Base-by-base conservation (phyloP, 495 filamentous ascomycete species). In the Aspergillus nidulans region DNA sequence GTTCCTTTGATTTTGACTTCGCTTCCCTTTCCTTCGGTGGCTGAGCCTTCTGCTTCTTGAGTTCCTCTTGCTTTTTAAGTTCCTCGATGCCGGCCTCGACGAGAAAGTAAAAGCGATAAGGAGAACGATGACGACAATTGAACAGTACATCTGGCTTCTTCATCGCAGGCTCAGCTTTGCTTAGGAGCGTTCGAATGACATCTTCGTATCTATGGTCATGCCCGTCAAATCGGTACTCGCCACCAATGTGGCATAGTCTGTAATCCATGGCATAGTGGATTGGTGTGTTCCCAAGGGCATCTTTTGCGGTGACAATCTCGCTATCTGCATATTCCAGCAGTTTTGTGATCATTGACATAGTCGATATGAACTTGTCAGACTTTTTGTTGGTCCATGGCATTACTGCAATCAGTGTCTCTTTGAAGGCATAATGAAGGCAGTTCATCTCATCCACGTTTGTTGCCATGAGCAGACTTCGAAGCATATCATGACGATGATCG, bases 201-300 rank as follows among this genome's bases (percentile, higher is more conserved):
- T 32, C 44, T 30, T 30, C 26, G 13, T 47, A 47, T 18, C 3
- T 32, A 12, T 44, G 16, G 3, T 30, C 44, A 3, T 32, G n/a
- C 24, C 42, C 42, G 23, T 25, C 21, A 26, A 25, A 26, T 13
- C 4, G 3, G 13, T 25, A 44, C 42, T 44, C 42, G 1, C 4
- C 10, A 1, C 15, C 13, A 1, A 47, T 32, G 32, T 30, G 44
- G 16, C 44, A 47, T 19, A 47, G 25, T 10, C 26, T 30, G 25
- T 47, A 47, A 30, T 47, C 44, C 44, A 47, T 30, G 26, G 44
- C 44, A 32, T 47, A 32, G 12, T 47, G 44, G 26, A 47, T 47
- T 32, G 44, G 44, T 15, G 44, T 47, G 44, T 47, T 47, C 2
- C 44, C 44, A 2, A 8, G 1, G 13, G 15, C 7, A 10, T 47